phyloP scores from a whole-genome alignment of 2,329 filamentous ascomycete genomes.

The Colletotrichum filicis region DNA sequence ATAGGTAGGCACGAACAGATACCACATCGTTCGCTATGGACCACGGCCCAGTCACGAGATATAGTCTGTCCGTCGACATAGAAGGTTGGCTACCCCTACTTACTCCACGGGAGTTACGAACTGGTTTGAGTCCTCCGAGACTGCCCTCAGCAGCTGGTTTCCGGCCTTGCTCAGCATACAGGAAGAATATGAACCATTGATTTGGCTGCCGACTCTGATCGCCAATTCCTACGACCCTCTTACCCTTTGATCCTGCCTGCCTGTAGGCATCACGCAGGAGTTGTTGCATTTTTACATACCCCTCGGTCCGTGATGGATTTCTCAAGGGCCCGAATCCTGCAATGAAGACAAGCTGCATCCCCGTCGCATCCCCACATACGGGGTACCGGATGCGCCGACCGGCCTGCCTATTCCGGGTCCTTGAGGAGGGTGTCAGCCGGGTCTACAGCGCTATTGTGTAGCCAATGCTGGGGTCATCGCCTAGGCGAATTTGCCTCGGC shows the following conservation, averaged over 20 bases:
- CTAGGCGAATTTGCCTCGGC: constrained; percentile 30
- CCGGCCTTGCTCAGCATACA: constrained; percentile 6
- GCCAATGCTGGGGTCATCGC: constrained; percentile 13
- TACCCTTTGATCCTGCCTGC: neutral
- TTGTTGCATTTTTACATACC: neutral
- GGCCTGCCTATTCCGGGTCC: constrained; percentile 32
- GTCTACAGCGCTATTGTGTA: constrained; percentile 1
- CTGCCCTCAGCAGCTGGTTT: constrained; percentile 18
- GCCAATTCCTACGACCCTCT: neutral
- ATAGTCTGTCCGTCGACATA: constrained; percentile 7
- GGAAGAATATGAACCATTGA: neutral
- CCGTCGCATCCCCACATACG: constrained; percentile 30
- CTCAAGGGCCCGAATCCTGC: constrained; percentile 24
- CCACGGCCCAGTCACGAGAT: neutral
- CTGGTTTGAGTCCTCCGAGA: constrained; percentile 6
- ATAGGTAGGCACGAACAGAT: neutral
- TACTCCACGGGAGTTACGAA: constrained; percentile 24
- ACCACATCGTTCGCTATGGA: constrained; percentile 8
- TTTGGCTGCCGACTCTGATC: neutral
- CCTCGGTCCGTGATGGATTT: neutral
- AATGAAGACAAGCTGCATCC: constrained; percentile 20
- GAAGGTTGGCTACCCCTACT: constrained; percentile 1
- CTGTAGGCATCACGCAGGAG: neutral
- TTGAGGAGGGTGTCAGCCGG: constrained; percentile 25
- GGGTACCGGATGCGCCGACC: constrained; percentile 30